Conservation (phyloP, 345 rosid genomes). For the Zanthoxylum bungeanum region DNA sequence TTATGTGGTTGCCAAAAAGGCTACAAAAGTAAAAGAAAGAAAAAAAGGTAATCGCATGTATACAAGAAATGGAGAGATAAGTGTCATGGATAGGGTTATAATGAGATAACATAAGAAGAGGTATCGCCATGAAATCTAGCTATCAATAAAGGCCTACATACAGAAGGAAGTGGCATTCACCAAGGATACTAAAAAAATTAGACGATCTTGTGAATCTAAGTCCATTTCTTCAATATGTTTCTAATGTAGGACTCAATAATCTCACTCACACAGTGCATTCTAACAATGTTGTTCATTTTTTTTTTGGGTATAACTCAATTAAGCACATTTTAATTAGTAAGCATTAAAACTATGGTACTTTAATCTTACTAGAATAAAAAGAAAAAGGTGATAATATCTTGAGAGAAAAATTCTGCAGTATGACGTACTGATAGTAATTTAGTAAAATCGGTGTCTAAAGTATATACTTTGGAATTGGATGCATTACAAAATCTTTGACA, state of each 20-base stretch:
- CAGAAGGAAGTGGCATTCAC: background rate
- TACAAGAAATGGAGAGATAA: no score
- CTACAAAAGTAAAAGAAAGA: no score
- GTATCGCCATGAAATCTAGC: background rate
- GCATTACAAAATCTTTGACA: no score
- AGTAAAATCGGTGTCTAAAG: background rate
- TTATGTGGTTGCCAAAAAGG: conserved; percentile 98
- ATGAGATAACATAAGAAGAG: background rate
- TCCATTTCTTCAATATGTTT: background rate
- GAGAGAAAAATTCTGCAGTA: background rate
- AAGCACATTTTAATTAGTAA: background rate
- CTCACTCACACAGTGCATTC: background rate
- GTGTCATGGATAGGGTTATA: no score
- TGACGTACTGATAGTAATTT: background rate
- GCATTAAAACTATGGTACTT: background rate
- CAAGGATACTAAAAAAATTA: background rate
- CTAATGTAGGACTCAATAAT: background rate
- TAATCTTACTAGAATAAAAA: background rate
- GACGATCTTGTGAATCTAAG: background rate
- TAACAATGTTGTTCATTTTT: background rate
- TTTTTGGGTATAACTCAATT: background rate
- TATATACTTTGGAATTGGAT: background rate
- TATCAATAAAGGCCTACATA: background rate
- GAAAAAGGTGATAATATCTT: background rate
- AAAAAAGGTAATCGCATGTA: no score